A percentile compares a stretch with the other conserved stretches of the same genome.
phyloP scores from a whole-genome alignment of 2,329 filamentous ascomycete species.

The Pseudogymnoascus sp. region DNA sequence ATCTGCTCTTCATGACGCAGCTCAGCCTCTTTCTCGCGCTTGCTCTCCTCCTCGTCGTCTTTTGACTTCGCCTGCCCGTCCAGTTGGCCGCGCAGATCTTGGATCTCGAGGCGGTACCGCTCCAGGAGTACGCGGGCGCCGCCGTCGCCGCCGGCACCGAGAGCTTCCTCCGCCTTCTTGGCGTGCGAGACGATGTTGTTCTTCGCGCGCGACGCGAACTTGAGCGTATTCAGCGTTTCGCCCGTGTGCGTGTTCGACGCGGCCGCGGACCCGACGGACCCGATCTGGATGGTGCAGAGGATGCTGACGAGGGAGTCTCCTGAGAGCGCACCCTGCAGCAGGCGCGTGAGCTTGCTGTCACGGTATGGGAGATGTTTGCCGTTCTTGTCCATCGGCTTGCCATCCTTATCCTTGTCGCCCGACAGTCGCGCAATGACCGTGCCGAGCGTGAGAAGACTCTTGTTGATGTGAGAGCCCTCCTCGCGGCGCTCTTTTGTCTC shows the following conservation, averaged over 20 bases:
- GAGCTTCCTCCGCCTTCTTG: conserved; percentile 85
- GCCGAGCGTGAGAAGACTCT: conserved; percentile 87
- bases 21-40: conserved; percentile 69
- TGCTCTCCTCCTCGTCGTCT: conserved; percentile 64
- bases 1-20: conserved; percentile 93
- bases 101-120: conserved; percentile 88
- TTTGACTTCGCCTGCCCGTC: conserved; percentile 70
- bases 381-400: conserved; percentile 67
- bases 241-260: conserved; percentile 66
- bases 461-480: conserved; percentile 97
- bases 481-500: conserved; percentile 90
- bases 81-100: conserved; percentile 70
- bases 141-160: conserved; percentile 73
- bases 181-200: conserved; percentile 97
- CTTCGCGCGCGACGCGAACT: conserved; percentile 92
- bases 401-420: conserved; percentile 75
- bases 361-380: conserved; percentile 91
- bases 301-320: conserved; percentile 95
- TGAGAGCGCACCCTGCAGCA: conserved; percentile 86
- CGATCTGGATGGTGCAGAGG: conserved; percentile 89
- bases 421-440: conserved; percentile 94
- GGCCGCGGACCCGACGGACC: conserved; percentile 65
- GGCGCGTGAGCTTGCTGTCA: conserved; percentile 91
- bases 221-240: conserved; percentile 92
- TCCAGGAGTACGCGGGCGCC: conserved; percentile 82